Conservation (phyloP, 228 moss, liverwort and hornwort genomes). For the Sphagnum fallax region DNA sequence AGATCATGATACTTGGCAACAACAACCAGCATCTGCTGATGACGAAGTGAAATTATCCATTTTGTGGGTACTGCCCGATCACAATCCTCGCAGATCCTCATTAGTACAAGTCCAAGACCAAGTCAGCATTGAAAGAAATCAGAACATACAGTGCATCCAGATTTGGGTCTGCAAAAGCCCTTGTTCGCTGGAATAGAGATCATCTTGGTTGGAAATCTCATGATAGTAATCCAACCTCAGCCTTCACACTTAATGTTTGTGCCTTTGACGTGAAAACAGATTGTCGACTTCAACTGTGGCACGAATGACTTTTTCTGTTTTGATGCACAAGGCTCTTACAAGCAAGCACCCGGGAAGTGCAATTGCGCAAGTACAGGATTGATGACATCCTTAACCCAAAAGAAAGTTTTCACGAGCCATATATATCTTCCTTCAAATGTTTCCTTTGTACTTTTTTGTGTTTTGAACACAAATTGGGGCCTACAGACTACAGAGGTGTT, state of each 20-base stretch:
- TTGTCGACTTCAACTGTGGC: slow-evolving; percentile 95
- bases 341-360: slow-evolving; percentile 25
- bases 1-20: too few relatives aligned
- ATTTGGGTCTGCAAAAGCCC: too few relatives aligned
- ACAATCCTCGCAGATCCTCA: too few relatives aligned
- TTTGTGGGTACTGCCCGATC: neutral
- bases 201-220: too few relatives aligned
- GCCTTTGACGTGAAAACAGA: slow-evolving; percentile 13
- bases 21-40: too few relatives aligned
- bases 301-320: slow-evolving; percentile 60
- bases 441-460: neutral
- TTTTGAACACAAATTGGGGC: neutral
- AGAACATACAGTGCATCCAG: too few relatives aligned
- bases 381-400: slow-evolving; percentile 71
- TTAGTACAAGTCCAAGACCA: too few relatives aligned
- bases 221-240: too few relatives aligned
- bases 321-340: slow-evolving; percentile 41
- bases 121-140: too few relatives aligned
- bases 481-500: neutral
- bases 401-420: slow-evolving; percentile 18
- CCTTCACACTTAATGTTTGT: too few relatives aligned
- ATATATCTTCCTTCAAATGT: neutral
- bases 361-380: slow-evolving; percentile 55
- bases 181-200: too few relatives aligned
- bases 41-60: neutral